These are phyloP conservation scores for Fraxinus velutina DNA, from an alignment of 305 asterid species.

Conservation along the genomic window DNA sequence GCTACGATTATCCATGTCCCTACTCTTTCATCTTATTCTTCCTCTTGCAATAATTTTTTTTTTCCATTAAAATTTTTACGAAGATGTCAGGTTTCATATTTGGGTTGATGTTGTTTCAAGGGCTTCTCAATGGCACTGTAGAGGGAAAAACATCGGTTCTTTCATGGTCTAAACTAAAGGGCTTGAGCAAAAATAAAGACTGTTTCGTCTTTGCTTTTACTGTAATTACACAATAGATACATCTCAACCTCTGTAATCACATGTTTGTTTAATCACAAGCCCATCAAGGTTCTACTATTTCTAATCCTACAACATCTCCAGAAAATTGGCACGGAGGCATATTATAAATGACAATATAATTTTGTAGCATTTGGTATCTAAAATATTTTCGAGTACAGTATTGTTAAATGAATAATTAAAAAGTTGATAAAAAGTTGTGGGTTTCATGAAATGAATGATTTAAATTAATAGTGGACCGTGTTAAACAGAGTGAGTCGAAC, in stretches of 20 bases:
- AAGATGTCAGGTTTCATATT: not conserved
- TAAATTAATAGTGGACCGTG: no score
- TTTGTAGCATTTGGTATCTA: not conserved
- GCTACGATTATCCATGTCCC: not conserved
- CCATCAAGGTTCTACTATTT: not conserved
- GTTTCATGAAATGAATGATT: not conserved
- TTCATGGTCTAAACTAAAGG: conserved; percentile 58
- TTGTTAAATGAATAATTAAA: no score
- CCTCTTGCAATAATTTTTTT: not conserved
- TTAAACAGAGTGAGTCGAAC: not conserved
- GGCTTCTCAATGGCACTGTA: conserved; percentile 53
- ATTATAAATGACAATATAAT: not conserved
- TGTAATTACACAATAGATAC: not conserved
- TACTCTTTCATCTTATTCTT: not conserved
- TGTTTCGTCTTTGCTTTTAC: not conserved
- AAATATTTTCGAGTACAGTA: not conserved
- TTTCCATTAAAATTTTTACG: not conserved
- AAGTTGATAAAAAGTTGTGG: not conserved
- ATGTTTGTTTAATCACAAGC: not conserved
- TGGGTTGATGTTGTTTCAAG: conserved; percentile 41
- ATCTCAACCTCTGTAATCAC: not conserved
- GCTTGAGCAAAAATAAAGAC: conserved; percentile 27
- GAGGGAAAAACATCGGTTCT: conserved; percentile 71
- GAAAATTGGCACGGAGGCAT: not conserved
- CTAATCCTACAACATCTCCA: not conserved